Base-by-base conservation (phyloP, 1,284 basidiomycete species). In the Naganishia liquefaciens region DNA sequence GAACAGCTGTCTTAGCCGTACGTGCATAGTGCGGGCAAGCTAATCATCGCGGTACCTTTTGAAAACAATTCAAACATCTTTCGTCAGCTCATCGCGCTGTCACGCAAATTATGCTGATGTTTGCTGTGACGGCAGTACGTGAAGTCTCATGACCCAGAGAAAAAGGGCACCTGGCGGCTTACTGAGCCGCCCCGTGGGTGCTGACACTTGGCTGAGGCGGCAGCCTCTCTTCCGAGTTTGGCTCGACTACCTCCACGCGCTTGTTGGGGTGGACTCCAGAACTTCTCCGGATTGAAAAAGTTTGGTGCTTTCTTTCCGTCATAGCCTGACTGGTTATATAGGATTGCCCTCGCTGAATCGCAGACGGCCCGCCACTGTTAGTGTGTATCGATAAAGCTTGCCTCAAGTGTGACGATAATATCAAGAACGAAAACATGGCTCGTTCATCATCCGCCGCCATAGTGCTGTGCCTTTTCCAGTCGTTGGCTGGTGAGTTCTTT, bases 391-490 rank as follows among this genome's bases (percentile, higher is more conserved):
- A 21, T 33, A 53, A n/a, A 13, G 3, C 37, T 33, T 27, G 5
- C 17, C 4, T 23, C 51, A 54, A 51, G 19, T 27, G n/a, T 9
- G 17, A n/a, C 2, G n/a, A 43, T 17, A 58, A 19, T 21, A 21
- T 9, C 44, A 44, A 57, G 17, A 30, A 37, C 43, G 39, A 60
- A 30, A 60, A 39, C 13, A 63, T 63, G 62, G 28, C 61, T 43
- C 64, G 64, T 39, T 52, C 52, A 49, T 66, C 64, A 40, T 40
- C 42, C 39, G 60, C 57, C 21, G 66, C 66, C 51, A 60, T 63
- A 17, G 58, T 64, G 27, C 62, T 68, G 37, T 68, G 66, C 57
- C 51, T 68, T 15, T 68, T 68, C 66, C 66, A 68, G 63, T 68
- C 66, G 6, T 13, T 68, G n/a, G 66, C 66, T 64, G 66, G 66